Base-by-base conservation (phyloP, 1,284 basidiomycete genomes). In the Marasmius oreades region DNA sequence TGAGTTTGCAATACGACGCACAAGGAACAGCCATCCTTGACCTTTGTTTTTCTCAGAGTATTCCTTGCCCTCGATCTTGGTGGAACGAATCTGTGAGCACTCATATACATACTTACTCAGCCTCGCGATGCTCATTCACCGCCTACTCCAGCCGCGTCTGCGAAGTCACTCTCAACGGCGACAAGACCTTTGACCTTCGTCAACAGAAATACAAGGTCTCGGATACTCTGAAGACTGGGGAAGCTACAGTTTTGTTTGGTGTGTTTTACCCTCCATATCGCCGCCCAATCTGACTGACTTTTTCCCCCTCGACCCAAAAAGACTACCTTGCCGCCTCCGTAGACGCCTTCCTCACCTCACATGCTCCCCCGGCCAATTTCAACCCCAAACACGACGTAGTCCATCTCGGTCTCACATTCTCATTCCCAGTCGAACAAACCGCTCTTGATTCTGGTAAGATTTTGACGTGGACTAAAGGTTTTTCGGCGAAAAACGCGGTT, bases 251-350 rank as follows among this genome's bases (percentile, higher is more conserved):
- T 3, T 75, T 97, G 44, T 96, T 97, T 67, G 92, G 93, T 94
- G 57, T 63, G 85, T 69, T 34, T 31, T n/a, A n/a, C n/a, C n/a
- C n/a, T 33, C 22, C 33, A 37, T 2, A 43, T 42, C 24, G 31
- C 22, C 44, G 12, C n/a, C 28, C 51, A 39, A 26, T 43, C 55
- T 20, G 33, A 34, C 56, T 33, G 14, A 54, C n/a, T 46, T 47
- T 46, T 47, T 28, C 34, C 43, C 53, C 59, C 36, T 59, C 43
- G 20, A 42, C 45, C 22, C 37, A 5, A 36, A 52, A 64, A 93
- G 93, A 97, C 74, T 99, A 97, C 74, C 91, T 99, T 63, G 97
- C 97, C 28, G 91, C 94, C 64, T 95, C 92, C 6, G 95, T 99
- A 31, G 93, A 96, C 68, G 86, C 89, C 10, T 99, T 99, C 76